Conservation (phyloP, 805 yeast species). For the Wickerhamiella azymoides region DNA sequence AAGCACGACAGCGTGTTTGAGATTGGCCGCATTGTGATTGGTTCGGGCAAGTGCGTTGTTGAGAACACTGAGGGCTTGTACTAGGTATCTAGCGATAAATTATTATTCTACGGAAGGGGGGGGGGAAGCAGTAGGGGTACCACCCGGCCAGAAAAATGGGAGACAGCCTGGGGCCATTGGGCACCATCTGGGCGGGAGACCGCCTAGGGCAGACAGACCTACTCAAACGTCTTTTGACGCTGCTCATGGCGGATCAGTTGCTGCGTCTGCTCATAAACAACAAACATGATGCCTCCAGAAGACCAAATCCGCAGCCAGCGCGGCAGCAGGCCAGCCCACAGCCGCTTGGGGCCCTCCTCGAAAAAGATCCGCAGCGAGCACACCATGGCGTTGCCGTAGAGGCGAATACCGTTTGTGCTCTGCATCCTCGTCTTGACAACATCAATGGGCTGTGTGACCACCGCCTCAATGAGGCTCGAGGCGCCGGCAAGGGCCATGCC, state of each 20-base stretch:
- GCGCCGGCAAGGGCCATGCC: slow-evolving; percentile 37
- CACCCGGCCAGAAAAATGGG: neutral
- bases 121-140: no score
- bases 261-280: slow-evolving; percentile 35
- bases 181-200: no score
- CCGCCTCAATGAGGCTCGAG: slow-evolving; percentile 61
- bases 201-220: no score
- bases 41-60: slow-evolving; percentile 29
- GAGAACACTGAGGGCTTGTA: slow-evolving; percentile 25
- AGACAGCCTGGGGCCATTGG: no score
- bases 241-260: slow-evolving; percentile 10
- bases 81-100: slow-evolving; percentile 10
- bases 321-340: slow-evolving; percentile 35
- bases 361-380: slow-evolving; percentile 26
- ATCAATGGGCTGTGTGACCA: slow-evolving; percentile 77
- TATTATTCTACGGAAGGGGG: no score
- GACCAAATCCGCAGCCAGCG: slow-evolving; percentile 56
- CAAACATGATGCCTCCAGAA: slow-evolving; percentile 55
- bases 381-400: slow-evolving; percentile 25
- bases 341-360: slow-evolving; percentile 28
- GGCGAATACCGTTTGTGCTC: slow-evolving; percentile 30
- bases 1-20: slow-evolving; percentile 65
- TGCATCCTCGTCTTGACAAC: slow-evolving; percentile 80
- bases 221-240: slow-evolving; percentile 16
- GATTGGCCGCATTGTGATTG: slow-evolving; percentile 47